A percentile compares a stretch with the other conserved stretches of the same genome.
These are phyloP conservation scores for Mangifera indica DNA, from an alignment of 345 rosid genomes.

Conservation along the genomic window DNA sequence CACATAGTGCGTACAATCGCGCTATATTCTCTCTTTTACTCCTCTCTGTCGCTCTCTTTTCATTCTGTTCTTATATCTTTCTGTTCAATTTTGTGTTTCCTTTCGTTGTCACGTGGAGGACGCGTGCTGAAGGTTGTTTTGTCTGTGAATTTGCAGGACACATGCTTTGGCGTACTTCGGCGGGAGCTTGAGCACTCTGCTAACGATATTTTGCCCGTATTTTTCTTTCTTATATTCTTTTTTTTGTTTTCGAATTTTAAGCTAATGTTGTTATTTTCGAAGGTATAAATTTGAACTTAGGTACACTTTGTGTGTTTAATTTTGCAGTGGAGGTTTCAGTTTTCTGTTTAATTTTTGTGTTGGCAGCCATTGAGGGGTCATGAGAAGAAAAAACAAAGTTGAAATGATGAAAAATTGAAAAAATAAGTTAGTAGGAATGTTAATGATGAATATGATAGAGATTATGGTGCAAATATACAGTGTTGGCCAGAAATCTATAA, in stretches of 20 bases:
- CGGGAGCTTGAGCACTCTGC: conserved; percentile 82
- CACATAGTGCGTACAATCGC: conserved; percentile 57
- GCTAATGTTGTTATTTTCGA: background rate
- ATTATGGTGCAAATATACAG: no score
- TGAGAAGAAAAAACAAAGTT: background rate
- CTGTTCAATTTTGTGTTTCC: background rate
- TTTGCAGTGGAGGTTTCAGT: background rate
- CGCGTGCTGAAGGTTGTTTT: background rate
- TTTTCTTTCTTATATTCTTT: background rate
- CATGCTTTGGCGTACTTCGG: conserved; percentile 71
- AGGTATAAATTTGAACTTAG: background rate
- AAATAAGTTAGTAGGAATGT: background rate
- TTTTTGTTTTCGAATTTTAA: background rate
- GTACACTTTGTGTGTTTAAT: background rate
- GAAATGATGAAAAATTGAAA: no score
- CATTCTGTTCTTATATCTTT: no score
- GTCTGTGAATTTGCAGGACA: conserved; percentile 55
- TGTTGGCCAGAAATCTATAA: background rate
- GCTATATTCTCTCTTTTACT: conserved; percentile 4
- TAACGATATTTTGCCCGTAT: conserved; percentile 56
- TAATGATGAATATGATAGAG: background rate
- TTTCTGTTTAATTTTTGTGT: background rate
- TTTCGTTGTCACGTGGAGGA: background rate
- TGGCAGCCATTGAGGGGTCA: background rate
- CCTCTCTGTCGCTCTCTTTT: background rate